These are phyloP conservation scores for Garcia nutans DNA, from an alignment of 345 rosid species.

Conservation along the genomic window DNA sequence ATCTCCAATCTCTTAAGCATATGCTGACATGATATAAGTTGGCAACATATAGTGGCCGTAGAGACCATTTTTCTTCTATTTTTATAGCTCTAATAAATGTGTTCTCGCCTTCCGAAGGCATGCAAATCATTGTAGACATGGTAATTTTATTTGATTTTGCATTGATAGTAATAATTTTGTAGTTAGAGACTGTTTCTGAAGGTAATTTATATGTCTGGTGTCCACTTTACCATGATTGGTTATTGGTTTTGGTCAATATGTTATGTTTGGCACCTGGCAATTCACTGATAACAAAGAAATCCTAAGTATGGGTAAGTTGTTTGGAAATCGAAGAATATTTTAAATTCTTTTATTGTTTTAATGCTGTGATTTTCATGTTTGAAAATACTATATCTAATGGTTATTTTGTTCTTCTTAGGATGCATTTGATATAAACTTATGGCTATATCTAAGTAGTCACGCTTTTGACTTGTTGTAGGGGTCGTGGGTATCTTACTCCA, in stretches of 20 bases:
- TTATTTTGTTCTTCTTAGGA: not conserved
- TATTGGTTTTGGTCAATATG: not conserved
- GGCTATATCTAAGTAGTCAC: not conserved
- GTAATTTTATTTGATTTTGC: not conserved
- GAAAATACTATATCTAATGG: not conserved
- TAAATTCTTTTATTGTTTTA: not conserved
- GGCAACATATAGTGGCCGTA: not conserved
- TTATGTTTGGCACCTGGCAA: not conserved
- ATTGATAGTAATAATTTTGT: not conserved
- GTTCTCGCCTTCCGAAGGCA: not conserved
- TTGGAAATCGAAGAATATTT: not conserved
- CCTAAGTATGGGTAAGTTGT: not conserved
- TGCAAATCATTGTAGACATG: not conserved
- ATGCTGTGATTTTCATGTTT: not conserved
- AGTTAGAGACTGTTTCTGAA: not conserved
- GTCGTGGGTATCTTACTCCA: constrained; percentile 51
- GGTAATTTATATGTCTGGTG: not conserved
- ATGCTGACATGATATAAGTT: not conserved
- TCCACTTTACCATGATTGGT: not conserved
- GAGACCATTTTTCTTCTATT: not conserved
- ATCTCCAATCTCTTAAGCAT: not conserved
- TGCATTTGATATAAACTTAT: not conserved
- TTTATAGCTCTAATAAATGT: not conserved
- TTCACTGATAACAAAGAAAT: not conserved
- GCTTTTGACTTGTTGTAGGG: constrained; percentile 38